Evolutionary conservation across 768 basidiomycete genomes (phyloP).

Genomic region (Gelatoporia subvermispora): DNA sequence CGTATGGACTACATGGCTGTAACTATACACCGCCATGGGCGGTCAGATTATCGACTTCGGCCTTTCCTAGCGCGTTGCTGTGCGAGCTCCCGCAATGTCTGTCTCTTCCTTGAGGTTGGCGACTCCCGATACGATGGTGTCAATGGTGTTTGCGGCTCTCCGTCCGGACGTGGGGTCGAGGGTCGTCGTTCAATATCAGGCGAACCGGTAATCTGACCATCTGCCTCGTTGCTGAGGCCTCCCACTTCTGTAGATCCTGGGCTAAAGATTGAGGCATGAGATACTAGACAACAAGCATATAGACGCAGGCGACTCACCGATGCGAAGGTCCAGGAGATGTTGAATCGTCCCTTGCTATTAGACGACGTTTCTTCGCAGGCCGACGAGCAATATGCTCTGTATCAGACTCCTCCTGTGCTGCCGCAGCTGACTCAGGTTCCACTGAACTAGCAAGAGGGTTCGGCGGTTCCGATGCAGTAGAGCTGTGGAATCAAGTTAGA

Average conservation of each 20-base stretch:
- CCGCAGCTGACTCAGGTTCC: conserved; percentile 1
- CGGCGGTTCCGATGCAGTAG: not conserved
- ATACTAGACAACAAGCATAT: too few species aligned
- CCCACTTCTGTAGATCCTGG: too few species aligned
- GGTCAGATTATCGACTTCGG: conserved; percentile 1
- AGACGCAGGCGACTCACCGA: too few species aligned
- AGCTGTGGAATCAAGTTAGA: not conserved
- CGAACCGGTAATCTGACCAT: too few species aligned
- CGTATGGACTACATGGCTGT: too few species aligned
- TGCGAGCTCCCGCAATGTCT: conserved; percentile 28
- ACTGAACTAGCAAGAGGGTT: conserved; percentile 9
- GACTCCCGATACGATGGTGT: conserved; percentile 24
- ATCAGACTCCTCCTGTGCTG: not conserved
- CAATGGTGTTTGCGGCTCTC: not conserved
- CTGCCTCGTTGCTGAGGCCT: too few species aligned
- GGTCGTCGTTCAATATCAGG: not conserved
- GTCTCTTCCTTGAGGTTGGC: conserved; percentile 30
- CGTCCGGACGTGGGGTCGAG: not conserved
- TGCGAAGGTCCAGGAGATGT: too few species aligned
- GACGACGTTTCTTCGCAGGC: not conserved
- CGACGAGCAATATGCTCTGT: not conserved
- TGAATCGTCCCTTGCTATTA: too few species aligned
- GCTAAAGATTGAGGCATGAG: too few species aligned
- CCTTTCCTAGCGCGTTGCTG: conserved; percentile 19
- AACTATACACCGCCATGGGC: too few species aligned